Base-by-base conservation (phyloP, 169 alveolate genomes). In the Sarcocystis neurona region DNA sequence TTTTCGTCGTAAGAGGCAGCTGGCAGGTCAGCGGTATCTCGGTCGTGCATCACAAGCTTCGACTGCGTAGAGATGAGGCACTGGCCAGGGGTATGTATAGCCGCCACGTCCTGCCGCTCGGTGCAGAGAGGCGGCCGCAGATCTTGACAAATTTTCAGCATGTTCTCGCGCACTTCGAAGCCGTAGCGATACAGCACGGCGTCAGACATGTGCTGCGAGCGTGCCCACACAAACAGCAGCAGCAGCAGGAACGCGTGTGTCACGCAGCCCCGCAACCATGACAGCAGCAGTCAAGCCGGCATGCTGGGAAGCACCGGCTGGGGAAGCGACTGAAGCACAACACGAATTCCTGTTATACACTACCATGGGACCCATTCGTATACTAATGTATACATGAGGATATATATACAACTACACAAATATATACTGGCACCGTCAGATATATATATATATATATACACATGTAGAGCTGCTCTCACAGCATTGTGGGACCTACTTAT, bases 11-110 rank as follows among this genome's bases (percentile, higher is more conserved):
- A 8, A 44, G 60, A 23, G 44, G 82, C 60, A 4, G 85, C 39
- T 41, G 20, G 48, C 34, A 20, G 10, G 48, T 92, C 90, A 23
- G 58, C 88, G 43, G 60, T 60, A 2, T 74, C 79, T 0, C 84
- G 44, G 41, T 87, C 87, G n/a, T 86, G 63, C 84, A 78, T 82
- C 39, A 91, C 94, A 37, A 92, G 85, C 34, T 90, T 39, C 44
- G 94, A 92, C 75, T 92, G 92, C 43, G 94, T 84, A 82, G 94
- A 90, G 53, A 92, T 88, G 50, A 90, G 72, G 77, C 84, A 92
- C 74, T 92, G 94, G 39, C 94, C 94, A 6, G 94, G 94, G 93
- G 94, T 87, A 74, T 90, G 93, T 32, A 90, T 89, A 1, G 91
- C 94, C 30, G 70, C 90, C 15, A 90, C 89, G n/a, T 39, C 8